Evolutionary conservation across 1,284 basidiomycete genomes (phyloP), one percentile per base, ranked within the genome.

Genomic region (Puccinia novopanici): DNA sequence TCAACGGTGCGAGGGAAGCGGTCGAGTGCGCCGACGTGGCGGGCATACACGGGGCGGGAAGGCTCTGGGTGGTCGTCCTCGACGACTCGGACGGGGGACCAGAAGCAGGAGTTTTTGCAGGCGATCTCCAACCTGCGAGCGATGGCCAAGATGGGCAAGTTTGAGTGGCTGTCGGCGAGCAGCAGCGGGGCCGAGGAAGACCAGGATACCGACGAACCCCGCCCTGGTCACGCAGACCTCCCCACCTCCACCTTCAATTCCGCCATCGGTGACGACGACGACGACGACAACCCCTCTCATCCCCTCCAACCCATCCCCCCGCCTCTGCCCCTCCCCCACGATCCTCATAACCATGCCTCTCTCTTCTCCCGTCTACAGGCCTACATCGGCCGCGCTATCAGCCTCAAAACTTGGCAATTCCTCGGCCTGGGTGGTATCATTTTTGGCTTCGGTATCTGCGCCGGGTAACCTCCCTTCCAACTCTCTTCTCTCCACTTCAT

Each of bases 381-480:
- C 13, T 45, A 42, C 13, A 61, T 75, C 30, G 73, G 42, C 9
- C 6, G 45, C 9, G 73, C 55, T 9, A 72, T 79, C n/a, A 59
- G 30, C 24, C 42, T 71, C 27, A 79, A 79, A 71, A 79, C 76
- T 48, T 79, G 65, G 76, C 63, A 79, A 59, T 48, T 79, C 22
- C 6, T 79, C 42, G 76, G 76, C 37, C 52, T 79, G 5, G 67
- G 76, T 79, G 54, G 76, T 8, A 59, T 79, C 45, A 50, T 55
- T 17, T 71, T 79, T 37, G 76, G 76, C 42, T 71, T 71, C 15
- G 76, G 76, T 22, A 70, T 79, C 5, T 67, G 67, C 19, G 65
- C 76, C 30, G 65, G 65, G 76, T 79, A 57, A 19, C 34, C 24
- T n/a, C 59, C 24, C 6, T 19, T 27, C 30, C 19, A 6, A 4